Evolutionary conservation across 441 rosid genomes (phyloP).

Genomic region (Bocquillonia castaneifolia): DNA sequence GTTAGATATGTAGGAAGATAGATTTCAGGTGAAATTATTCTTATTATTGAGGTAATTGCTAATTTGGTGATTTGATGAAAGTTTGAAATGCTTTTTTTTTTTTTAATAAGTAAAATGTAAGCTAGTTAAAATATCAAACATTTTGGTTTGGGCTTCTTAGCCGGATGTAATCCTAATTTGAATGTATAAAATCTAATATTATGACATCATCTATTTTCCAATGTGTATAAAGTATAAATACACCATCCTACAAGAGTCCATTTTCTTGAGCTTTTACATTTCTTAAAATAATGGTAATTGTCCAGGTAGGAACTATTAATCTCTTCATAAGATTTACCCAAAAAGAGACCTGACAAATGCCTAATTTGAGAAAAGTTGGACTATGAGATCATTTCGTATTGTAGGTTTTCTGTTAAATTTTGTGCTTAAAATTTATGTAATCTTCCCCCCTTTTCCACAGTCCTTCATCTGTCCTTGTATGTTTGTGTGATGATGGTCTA

Average conservation of each 20-base stretch:
- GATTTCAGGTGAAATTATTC: no score
- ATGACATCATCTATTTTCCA: neutral
- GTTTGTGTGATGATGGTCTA: constrained; percentile 12
- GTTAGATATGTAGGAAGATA: no score
- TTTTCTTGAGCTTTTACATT: neutral
- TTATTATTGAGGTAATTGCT: no score
- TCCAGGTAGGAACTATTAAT: neutral
- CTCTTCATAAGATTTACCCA: neutral
- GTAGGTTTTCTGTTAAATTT: neutral
- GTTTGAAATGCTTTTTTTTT: no score
- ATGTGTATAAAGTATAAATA: neutral
- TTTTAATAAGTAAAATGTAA: no score
- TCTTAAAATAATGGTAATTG: neutral
- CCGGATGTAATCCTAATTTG: neutral
- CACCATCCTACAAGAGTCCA: neutral
- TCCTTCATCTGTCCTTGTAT: neutral
- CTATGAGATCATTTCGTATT: neutral
- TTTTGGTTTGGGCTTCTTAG: neutral
- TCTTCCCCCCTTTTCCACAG: neutral
- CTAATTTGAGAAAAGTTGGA: neutral
- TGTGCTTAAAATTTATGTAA: neutral
- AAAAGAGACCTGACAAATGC: neutral
- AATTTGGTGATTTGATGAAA: no score
- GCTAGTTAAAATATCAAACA: no score
- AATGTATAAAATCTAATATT: neutral